A percentile compares a stretch with the other conserved stretches of the same genome.
These are phyloP conservation scores for Abelmoschus esculentus DNA, from an alignment of 345 rosid genomes.

Conservation along the genomic window DNA sequence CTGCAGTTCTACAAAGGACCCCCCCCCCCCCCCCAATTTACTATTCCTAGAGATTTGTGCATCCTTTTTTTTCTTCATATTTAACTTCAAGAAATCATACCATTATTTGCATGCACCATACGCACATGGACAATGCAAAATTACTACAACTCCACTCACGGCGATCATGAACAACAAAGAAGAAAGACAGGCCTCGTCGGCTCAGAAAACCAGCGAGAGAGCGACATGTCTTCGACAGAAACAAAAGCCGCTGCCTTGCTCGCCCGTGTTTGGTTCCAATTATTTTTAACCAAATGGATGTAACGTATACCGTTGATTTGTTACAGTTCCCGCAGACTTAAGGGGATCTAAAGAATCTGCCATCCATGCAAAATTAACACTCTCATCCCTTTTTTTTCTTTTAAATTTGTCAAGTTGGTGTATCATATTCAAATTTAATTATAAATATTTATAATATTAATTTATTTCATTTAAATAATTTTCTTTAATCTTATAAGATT, in stretches of 20 bases:
- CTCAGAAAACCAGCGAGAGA: background rate
- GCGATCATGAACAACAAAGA: background rate
- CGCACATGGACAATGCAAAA: too few relatives aligned
- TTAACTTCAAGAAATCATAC: too few relatives aligned
- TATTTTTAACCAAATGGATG: background rate
- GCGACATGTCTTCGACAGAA: background rate
- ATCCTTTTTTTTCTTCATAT: background rate
- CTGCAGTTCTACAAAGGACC: background rate
- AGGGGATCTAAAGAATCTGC: background rate
- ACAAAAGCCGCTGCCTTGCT: background rate
- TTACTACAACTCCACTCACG: background rate
- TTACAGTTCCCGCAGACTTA: background rate
- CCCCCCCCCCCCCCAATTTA: background rate
- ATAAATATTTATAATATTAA: too few relatives aligned
- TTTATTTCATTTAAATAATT: too few relatives aligned
- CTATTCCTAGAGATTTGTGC: constrained; percentile 4
- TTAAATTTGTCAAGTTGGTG: too few relatives aligned
- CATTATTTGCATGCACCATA: too few relatives aligned
- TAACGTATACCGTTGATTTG: background rate
- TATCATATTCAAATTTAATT: too few relatives aligned
- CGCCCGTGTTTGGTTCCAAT: background rate
- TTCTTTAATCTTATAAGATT: too few relatives aligned
- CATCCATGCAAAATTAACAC: background rate
- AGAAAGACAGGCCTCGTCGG: background rate
- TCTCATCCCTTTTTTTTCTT: too few relatives aligned